Evolutionary conservation across 2,329 filamentous ascomycete genomes (phyloP).

Genomic region (Calonectria hawksworthii): DNA sequence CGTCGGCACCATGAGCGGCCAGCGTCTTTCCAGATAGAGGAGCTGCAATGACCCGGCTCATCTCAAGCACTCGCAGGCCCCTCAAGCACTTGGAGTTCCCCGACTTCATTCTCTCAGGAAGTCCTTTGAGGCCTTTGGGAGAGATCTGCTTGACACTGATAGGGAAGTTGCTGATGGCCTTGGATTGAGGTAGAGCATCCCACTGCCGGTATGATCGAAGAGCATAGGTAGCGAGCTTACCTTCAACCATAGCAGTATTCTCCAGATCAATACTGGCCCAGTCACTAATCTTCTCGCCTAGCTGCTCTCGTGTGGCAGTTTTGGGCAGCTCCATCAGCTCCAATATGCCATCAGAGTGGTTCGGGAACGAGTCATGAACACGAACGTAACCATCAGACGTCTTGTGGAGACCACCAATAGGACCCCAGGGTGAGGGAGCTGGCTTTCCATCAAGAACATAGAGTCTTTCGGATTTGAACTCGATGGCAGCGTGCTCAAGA

Average conservation of each 20-base stretch:
- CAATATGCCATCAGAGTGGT: background rate
- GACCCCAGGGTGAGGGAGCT: background rate
- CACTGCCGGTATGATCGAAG: background rate
- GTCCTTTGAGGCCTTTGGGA: conserved; percentile 15
- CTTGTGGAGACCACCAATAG: background rate
- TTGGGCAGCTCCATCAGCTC: background rate
- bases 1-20: conserved; percentile 79
- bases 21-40: conserved; percentile 77
- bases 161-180: conserved; percentile 59
- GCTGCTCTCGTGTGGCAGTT: background rate
- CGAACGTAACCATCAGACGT: background rate
- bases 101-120: background rate
- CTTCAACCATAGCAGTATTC: background rate
- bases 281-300: background rate
- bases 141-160: conserved; percentile 57
- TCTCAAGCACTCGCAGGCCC: conserved; percentile 78
- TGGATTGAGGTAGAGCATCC: conserved; percentile 51
- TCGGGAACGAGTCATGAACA: background rate
- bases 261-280: conserved; percentile 1
- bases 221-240: background rate
- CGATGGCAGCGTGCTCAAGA: background rate
- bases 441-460: background rate
- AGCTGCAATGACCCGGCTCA: conserved; percentile 80
- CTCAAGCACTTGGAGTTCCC: conserved; percentile 53
- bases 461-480: background rate